These are phyloP conservation scores for Scleroderma citrinum DNA, from an alignment of 768 basidiomycete species.

Conservation along the genomic window DNA sequence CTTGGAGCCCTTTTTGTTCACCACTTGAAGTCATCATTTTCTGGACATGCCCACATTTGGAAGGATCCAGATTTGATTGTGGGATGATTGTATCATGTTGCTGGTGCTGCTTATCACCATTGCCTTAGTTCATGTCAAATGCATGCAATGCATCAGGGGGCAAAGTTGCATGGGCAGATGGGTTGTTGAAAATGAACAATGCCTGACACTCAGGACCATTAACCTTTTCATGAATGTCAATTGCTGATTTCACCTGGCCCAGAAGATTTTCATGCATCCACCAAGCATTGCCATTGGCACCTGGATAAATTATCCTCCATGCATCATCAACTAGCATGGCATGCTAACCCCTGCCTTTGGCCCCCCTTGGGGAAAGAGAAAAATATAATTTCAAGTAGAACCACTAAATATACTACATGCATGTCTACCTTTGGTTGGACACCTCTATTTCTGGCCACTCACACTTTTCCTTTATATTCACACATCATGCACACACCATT, in stretches of 20 bases:
- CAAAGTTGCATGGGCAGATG: conserved; percentile 6
- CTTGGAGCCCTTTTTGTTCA: conserved; percentile 6
- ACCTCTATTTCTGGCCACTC: too few species aligned
- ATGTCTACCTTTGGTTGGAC: too few species aligned
- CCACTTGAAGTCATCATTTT: conserved; percentile 31
- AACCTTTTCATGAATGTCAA: conserved; percentile 29
- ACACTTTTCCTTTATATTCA: conserved; percentile 27
- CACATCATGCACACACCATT: too few species aligned
- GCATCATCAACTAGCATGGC: too few species aligned
- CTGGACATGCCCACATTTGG: conserved; percentile 17
- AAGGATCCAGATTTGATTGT: conserved; percentile 8
- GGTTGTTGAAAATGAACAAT: conserved; percentile 8
- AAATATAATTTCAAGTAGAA: too few species aligned
- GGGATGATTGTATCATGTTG: conserved; percentile 18
- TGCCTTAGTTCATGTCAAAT: conserved; percentile 21
- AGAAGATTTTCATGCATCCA: conserved; percentile 5
- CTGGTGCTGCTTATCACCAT: conserved; percentile 17
- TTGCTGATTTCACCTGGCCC: conserved; percentile 3
- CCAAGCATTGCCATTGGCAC: conserved; percentile 11
- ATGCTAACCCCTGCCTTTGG: too few species aligned
- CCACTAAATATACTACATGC: too few species aligned
- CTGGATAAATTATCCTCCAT: conserved; percentile 13
- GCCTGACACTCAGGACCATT: conserved; percentile 25
- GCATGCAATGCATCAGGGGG: conserved; percentile 17
- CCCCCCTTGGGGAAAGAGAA: too few species aligned